Evolutionary conservation across 306 rosid genomes (phyloP).

Genomic region (Acacia melanoxylon): DNA sequence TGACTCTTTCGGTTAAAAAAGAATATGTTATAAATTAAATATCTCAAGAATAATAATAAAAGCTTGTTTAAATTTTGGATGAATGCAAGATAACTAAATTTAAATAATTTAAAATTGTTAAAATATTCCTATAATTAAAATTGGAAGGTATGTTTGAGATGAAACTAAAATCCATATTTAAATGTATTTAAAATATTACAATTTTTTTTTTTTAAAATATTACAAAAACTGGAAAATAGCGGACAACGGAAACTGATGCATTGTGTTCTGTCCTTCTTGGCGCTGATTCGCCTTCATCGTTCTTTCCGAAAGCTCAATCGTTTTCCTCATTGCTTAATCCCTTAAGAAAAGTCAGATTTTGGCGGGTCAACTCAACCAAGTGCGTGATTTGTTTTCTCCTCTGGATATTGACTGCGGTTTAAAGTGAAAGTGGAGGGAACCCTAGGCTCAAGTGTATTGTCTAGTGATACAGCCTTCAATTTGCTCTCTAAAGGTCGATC

Average conservation of each 20-base stretch:
- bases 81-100: too few species aligned
- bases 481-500: constrained; percentile 7
- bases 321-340: not conserved
- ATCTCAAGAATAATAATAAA: too few species aligned
- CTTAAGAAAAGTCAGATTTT: not conserved
- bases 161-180: not conserved
- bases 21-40: too few species aligned
- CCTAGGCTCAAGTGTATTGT: constrained; percentile 35
- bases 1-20: too few species aligned
- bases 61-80: too few species aligned
- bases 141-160: too few species aligned
- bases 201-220: too few species aligned
- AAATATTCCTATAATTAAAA: too few species aligned
- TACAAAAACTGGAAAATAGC: not conserved
- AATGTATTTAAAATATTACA: not conserved
- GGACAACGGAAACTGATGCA: not conserved
- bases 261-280: not conserved
- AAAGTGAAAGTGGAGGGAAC: constrained; percentile 20
- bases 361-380: constrained; percentile 20
- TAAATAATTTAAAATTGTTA: too few species aligned
- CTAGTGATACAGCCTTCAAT: constrained; percentile 10
- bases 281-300: not conserved
- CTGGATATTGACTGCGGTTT: constrained; percentile 27
- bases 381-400: constrained; percentile 22
- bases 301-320: not conserved